Evolutionary conservation across 495 filamentous ascomycete species (phyloP).

Genomic region (Thozetella sp.): DNA sequence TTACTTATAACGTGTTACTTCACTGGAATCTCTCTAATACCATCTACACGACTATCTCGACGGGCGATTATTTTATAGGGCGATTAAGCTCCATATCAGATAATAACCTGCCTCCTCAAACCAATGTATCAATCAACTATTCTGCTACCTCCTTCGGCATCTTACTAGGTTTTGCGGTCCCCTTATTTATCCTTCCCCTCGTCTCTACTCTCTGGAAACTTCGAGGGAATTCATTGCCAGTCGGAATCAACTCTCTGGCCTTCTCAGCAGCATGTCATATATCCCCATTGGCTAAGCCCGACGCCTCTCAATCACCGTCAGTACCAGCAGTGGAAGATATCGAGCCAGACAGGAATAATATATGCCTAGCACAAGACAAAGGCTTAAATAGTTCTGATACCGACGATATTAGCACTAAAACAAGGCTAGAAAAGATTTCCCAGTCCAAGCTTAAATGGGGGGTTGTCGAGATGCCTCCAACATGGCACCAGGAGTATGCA

Average conservation of each 20-base stretch:
- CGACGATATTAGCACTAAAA: no score
- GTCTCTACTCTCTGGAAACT: conserved; percentile 7
- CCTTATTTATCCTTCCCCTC: not conserved
- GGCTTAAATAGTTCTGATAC: no score
- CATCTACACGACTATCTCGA: not conserved
- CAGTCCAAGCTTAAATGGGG: no score
- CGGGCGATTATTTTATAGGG: not conserved
- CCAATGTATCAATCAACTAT: not conserved
- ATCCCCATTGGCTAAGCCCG: no score
- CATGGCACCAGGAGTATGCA: no score
- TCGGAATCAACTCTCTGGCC: not conserved
- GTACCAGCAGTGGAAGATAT: no score
- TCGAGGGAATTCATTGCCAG: not conserved
- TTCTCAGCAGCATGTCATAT: no score
- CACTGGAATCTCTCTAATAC: conserved; percentile 13
- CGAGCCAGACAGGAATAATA: no score
- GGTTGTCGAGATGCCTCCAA: no score
- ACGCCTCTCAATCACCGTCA: no score
- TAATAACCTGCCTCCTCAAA: not conserved
- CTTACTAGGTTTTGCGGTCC: not conserved
- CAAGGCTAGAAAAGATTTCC: no score
- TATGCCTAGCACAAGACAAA: no score
- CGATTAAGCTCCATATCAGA: not conserved
- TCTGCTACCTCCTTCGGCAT: not conserved
- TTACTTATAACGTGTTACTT: conserved; percentile 17